A percentile compares a stretch with the other conserved stretches of the same genome.
Evolutionary conservation across 176 grass and related monocot species (phyloP).

Genomic region (Saccharum spontaneum): DNA sequence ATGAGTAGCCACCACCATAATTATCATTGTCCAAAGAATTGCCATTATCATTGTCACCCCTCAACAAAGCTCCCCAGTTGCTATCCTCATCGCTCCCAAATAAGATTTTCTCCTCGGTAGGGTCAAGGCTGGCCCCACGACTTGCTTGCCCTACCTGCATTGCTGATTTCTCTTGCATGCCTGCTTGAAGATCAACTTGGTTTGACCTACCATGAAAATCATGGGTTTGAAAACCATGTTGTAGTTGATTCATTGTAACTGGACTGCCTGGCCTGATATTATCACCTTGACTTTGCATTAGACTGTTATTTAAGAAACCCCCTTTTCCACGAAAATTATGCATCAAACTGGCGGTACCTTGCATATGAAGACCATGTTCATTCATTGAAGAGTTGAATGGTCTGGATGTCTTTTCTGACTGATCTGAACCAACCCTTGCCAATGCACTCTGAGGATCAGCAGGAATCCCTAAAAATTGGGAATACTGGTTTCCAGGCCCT

Average conservation of each 20-base stretch:
- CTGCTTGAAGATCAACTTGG: slow-evolving; percentile 48
- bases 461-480: slow-evolving; percentile 73
- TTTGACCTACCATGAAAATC: slow-evolving; percentile 54
- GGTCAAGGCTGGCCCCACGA: slow-evolving; percentile 79
- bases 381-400: slow-evolving; percentile 56
- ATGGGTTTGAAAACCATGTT: slow-evolving; percentile 56
- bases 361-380: slow-evolving; percentile 43
- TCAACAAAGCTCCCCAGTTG: slow-evolving; percentile 80
- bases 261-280: slow-evolving; percentile 53
- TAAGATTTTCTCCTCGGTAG: slow-evolving; percentile 87
- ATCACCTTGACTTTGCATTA: slow-evolving; percentile 44
- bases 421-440: slow-evolving; percentile 47
- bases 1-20: slow-evolving; percentile 58
- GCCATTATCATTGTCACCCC: slow-evolving; percentile 49
- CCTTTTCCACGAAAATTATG: slow-evolving; percentile 73
- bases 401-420: slow-evolving; percentile 60
- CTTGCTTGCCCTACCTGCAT: slow-evolving; percentile 47
- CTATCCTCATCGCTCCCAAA: slow-evolving; percentile 70
- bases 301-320: slow-evolving; percentile 54
- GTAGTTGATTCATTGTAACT: slow-evolving; percentile 55
- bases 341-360: slow-evolving; percentile 51
- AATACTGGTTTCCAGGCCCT: slow-evolving; percentile 65
- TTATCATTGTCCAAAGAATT: slow-evolving; percentile 62
- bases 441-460: slow-evolving; percentile 56
- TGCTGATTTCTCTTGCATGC: slow-evolving; percentile 56